These are phyloP conservation scores for Cercospora berteroae DNA, from an alignment of 2,329 filamentous ascomycete species.

Conservation along the genomic window DNA sequence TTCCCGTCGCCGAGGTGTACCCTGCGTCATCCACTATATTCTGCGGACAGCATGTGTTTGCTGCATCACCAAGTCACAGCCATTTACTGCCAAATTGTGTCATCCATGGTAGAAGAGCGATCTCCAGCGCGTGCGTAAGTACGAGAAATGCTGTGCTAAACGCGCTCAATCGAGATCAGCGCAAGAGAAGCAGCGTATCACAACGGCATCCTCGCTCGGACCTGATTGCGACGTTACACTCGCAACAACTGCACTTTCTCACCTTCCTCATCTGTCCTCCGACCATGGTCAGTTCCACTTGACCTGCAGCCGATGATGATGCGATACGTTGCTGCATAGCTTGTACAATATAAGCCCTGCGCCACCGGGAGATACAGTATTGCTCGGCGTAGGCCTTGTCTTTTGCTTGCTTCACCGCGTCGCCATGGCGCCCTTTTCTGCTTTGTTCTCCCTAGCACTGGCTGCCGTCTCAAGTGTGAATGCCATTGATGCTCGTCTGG, in stretches of 20 bases:
- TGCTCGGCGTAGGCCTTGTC: background rate
- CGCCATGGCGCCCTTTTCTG: conserved; percentile 2
- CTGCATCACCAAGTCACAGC: background rate
- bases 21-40: background rate
- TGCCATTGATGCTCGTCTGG: conserved; percentile 11
- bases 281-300: background rate
- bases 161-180: background rate
- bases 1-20: background rate
- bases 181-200: background rate
- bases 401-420: background rate
- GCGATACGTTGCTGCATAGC: background rate
- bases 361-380: background rate
- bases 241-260: background rate
- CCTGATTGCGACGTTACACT: background rate
- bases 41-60: background rate
- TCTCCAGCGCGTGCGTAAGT: background rate
- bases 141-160: background rate
- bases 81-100: background rate
- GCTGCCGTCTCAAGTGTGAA: conserved; percentile 7
- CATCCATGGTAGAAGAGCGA: background rate
- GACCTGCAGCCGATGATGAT: background rate
- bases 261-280: background rate
- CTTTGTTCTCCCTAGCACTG: conserved; percentile 7
- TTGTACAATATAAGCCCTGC: background rate
- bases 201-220: background rate